A percentile compares a stretch with the other conserved stretches of the same genome.
phyloP scores from a whole-genome alignment of 495 filamentous ascomycete species.

The Podospora pseudocomata region DNA sequence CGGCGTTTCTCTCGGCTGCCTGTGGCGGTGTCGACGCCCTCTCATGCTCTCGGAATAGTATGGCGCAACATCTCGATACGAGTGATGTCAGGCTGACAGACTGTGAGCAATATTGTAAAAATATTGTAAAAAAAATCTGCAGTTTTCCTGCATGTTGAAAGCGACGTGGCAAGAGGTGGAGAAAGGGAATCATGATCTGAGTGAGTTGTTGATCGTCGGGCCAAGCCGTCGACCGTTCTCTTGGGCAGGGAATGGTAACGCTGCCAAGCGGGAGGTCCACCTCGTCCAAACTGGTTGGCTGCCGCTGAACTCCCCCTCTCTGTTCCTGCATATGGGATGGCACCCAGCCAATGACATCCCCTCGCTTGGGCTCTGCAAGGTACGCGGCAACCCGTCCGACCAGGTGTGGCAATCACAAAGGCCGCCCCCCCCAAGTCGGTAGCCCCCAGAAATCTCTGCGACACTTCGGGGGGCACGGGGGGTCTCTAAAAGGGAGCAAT shows the following conservation, averaged over 20 bases:
- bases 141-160: slow-evolving; percentile 1
- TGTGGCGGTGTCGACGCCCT: neutral
- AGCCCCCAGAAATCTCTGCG: slow-evolving; percentile 3
- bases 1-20: neutral
- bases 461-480: slow-evolving; percentile 8
- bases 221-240: slow-evolving; percentile 4
- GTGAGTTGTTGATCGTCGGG: slow-evolving; percentile 17
- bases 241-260: slow-evolving; percentile 9
- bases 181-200: slow-evolving; percentile 1
- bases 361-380: slow-evolving; percentile 20
- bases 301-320: neutral
- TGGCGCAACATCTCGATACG: neutral
- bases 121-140: neutral
- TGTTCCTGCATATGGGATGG: slow-evolving; percentile 16
- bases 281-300: slow-evolving; percentile 9
- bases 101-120: neutral
- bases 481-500: slow-evolving; percentile 26
- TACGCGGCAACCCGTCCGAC: slow-evolving; percentile 18
- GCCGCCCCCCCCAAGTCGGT: slow-evolving; percentile 1
- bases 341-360: slow-evolving; percentile 7
- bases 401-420: slow-evolving; percentile 2
- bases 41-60: neutral
- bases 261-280: slow-evolving; percentile 7
- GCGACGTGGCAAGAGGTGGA: slow-evolving; percentile 17
- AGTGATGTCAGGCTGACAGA: slow-evolving; percentile 1